Conservation (phyloP, 2,329 filamentous ascomycete species). For the Fusarium miscanthi region DNA sequence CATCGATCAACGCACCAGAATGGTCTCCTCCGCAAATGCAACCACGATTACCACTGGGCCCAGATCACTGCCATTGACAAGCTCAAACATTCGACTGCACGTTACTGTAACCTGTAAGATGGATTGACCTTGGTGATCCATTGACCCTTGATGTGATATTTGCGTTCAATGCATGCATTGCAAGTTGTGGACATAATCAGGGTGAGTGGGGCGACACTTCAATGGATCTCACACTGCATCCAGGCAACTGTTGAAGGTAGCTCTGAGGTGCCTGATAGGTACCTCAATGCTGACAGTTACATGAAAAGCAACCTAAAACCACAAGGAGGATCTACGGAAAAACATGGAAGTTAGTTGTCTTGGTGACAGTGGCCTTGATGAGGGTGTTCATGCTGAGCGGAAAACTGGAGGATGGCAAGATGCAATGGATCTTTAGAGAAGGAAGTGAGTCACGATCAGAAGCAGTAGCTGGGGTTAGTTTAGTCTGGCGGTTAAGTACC, state of each 20-base stretch:
- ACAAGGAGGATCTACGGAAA: neutral
- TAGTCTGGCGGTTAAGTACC: too few species aligned
- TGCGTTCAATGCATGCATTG: neutral
- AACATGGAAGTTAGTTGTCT: neutral
- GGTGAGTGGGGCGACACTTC: neutral
- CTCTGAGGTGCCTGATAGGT: neutral
- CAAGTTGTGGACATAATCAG: neutral
- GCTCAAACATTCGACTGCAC: neutral
- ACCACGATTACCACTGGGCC: neutral
- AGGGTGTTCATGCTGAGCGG: neutral
- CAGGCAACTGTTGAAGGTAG: neutral
- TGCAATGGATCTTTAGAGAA: neutral
- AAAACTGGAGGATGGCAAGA: neutral
- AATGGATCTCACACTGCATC: neutral
- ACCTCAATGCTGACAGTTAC: neutral
- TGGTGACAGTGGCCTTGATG: neutral
- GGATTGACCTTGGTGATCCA: fast-evolving
- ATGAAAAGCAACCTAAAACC: fast-evolving
- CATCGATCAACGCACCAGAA: neutral
- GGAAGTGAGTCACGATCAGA: neutral
- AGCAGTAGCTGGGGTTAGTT: neutral
- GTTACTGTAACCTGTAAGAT: too few species aligned
- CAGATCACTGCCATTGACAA: neutral
- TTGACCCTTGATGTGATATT: neutral
- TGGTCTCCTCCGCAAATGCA: too few species aligned